Conservation (phyloP, 2,329 filamentous ascomycete genomes). For the Sporothrix curviconia region DNA sequence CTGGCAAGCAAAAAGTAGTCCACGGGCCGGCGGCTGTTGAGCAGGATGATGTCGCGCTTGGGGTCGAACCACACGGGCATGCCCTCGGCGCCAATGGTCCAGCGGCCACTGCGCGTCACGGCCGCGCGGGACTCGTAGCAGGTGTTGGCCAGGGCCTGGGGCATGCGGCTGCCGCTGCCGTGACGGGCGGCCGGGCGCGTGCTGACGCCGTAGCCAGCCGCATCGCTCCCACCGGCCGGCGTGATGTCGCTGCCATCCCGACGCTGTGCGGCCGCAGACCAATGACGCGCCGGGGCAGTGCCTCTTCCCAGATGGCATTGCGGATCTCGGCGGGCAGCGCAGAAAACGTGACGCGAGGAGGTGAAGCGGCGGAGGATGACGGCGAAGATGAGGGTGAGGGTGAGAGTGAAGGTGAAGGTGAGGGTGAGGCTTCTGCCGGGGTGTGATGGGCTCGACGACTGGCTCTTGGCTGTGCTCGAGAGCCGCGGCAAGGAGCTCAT, state of each 20-base stretch:
- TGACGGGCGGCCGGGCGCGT: background rate
- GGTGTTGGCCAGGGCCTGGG: background rate
- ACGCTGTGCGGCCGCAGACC: background rate
- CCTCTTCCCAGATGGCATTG: conserved; percentile 6
- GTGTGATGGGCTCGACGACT: too few relatives aligned
- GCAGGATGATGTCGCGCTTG: conserved; percentile 8
- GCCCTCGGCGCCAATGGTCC: conserved; percentile 7
- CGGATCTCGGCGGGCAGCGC: conserved; percentile 12
- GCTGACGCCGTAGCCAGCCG: background rate
- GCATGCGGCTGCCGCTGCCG: background rate
- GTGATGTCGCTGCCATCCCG: background rate
- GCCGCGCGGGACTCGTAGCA: conserved; percentile 8
- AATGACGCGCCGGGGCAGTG: conserved; percentile 11
- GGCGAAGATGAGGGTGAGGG: too few relatives aligned
- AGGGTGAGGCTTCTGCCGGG: background rate
- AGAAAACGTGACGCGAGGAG: background rate
- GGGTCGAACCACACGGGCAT: conserved; percentile 12
- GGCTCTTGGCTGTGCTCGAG: too few relatives aligned
- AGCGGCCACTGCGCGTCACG: background rate
- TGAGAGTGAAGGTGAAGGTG: background rate
- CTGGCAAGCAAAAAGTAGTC: background rate
- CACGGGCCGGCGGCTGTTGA: conserved; percentile 4
- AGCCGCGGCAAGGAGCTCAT: background rate
- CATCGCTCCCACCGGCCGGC: background rate
- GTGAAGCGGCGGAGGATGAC: background rate